phyloP scores from a whole-genome alignment of 2,329 filamentous ascomycete genomes.

The Tetracladium maxilliforme region DNA sequence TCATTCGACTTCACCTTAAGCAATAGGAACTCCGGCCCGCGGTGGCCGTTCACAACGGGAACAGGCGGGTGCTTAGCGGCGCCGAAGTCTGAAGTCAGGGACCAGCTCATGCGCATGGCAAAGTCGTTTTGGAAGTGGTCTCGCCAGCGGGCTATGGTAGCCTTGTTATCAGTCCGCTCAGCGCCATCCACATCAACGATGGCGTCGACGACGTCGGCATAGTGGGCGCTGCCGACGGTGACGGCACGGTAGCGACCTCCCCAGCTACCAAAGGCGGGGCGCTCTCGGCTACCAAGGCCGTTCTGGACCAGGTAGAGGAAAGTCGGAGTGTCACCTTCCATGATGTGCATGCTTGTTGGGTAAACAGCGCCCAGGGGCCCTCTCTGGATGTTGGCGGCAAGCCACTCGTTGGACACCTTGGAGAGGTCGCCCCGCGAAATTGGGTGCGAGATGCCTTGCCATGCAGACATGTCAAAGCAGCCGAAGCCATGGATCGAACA shows the following conservation, averaged over 20 bases:
- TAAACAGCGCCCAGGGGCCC: constrained; percentile 22
- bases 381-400: constrained; percentile 27
- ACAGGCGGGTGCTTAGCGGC: constrained; percentile 24
- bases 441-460: constrained; percentile 30
- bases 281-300: constrained; percentile 16
- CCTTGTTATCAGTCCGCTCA: constrained; percentile 20
- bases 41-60: constrained; percentile 18
- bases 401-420: constrained; percentile 24
- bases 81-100: constrained; percentile 15
- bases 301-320: constrained; percentile 21
- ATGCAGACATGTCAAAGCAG: constrained; percentile 26
- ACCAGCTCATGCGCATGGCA: constrained; percentile 30
- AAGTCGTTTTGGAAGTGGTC: constrained; percentile 32
- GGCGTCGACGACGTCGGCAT: constrained; percentile 12
- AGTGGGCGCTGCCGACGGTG: constrained; percentile 8
- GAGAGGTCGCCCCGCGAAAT: constrained; percentile 22
- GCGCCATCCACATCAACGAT: constrained; percentile 14
- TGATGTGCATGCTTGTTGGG: constrained; percentile 22
- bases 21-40: constrained; percentile 16
- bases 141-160: constrained; percentile 33
- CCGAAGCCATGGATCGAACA: constrained; percentile 28
- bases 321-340: constrained; percentile 25
- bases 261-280: constrained; percentile 21
- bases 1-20: constrained; percentile 18
- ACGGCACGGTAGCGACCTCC: constrained; percentile 17